These are phyloP conservation scores for Naematelia aurantialba DNA, from an alignment of 768 basidiomycete species.

Conservation along the genomic window DNA sequence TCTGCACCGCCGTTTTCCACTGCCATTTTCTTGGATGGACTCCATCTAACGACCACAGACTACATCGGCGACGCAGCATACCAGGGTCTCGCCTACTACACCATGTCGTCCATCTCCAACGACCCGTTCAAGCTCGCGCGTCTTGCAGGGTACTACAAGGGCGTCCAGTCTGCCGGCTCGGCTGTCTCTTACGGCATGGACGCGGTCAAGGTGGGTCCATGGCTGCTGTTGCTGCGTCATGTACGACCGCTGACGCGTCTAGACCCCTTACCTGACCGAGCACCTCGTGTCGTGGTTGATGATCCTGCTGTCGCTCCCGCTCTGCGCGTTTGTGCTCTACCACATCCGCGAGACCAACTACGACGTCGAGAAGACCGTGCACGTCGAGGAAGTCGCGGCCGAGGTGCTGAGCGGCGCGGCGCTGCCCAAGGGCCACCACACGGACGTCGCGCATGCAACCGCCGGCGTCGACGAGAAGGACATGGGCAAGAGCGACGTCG, in stretches of 20 bases:
- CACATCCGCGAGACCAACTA: slow-evolving; percentile 26
- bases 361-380: slow-evolving; percentile 27
- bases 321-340: slow-evolving; percentile 26
- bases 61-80: slow-evolving; percentile 49
- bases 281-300: slow-evolving; percentile 37
- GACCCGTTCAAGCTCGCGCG: slow-evolving; percentile 55
- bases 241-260: background rate
- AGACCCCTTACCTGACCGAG: slow-evolving; percentile 55
- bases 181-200: slow-evolving; percentile 56
- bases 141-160: slow-evolving; percentile 55
- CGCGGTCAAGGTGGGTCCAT: slow-evolving; percentile 45
- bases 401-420: slow-evolving; percentile 18
- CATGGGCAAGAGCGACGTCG: background rate
- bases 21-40: background rate
- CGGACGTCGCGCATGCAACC: background rate
- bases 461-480: background rate
- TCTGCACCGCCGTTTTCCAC: background rate
- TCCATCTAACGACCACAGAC: slow-evolving; percentile 33
- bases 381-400: slow-evolving; percentile 27
- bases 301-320: slow-evolving; percentile 32
- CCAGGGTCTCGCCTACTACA: slow-evolving; percentile 38
- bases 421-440: slow-evolving; percentile 29
- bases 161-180: slow-evolving; percentile 48
- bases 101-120: slow-evolving; percentile 52
- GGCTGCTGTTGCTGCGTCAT: background rate